Percentiles rank a stretch among this genome's conserved stretches.
Conservation (phyloP, 177 flowering plant genomes). For the Vitis hybrid region DNA sequence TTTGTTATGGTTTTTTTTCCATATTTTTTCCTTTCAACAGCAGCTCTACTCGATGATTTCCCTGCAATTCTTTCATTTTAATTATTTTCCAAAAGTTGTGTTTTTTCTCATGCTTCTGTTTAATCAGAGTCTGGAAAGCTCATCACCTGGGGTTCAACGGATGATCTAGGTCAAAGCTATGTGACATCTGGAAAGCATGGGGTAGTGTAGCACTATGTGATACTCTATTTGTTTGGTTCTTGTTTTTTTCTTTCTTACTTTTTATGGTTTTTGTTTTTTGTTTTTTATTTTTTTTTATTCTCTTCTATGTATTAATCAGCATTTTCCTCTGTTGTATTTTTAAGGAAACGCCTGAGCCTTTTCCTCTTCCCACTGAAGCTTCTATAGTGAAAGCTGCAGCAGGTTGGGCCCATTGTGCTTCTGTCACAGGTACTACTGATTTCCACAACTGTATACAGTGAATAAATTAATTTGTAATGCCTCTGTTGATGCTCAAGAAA, state of each 20-base stretch:
- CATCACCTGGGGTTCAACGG: conserved; percentile 98
- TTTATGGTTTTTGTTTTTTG: too few relatives aligned
- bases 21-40: neutral
- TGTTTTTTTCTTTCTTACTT: neutral
- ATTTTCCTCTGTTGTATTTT: conserved; percentile 13
- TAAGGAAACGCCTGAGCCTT: conserved; percentile 74
- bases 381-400: conserved; percentile 55
- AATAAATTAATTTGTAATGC: too few relatives aligned
- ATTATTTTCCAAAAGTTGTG: neutral
- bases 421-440: conserved; percentile 48
- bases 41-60: too few relatives aligned
- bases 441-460: neutral
- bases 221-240: neutral
- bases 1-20: neutral
- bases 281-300: neutral
- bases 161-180: conserved; percentile 91
- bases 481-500: too few relatives aligned
- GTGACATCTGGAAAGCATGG: conserved; percentile 80
- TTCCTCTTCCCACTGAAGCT: conserved; percentile 61
- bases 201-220: conserved; percentile 30
- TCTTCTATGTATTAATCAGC: neutral
- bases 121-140: conserved; percentile 81
- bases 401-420: conserved; percentile 74
- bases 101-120: conserved; percentile 6
- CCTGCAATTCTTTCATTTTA: neutral